phyloP scores from a whole-genome alignment of 345 rosid species.

The Gossypioides kirkii region DNA sequence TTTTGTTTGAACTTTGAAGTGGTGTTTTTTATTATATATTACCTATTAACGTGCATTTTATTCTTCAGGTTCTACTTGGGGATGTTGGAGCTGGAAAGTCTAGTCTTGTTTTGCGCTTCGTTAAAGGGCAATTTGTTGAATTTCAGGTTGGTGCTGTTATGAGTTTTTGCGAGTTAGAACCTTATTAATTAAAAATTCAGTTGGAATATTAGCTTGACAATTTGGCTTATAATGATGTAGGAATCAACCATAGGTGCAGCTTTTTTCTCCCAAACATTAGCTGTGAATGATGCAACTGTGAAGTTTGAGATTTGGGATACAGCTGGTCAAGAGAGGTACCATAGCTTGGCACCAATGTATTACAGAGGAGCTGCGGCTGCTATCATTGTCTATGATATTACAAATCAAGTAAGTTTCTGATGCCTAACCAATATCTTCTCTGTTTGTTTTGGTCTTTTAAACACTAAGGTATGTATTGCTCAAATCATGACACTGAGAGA shows the following conservation, averaged over 20 bases:
- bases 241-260: constrained; percentile 99
- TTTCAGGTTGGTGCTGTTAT: constrained; percentile 49
- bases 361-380: constrained; percentile 98
- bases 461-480: neutral
- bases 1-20: neutral
- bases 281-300: constrained; percentile 84
- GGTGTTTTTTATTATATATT: neutral
- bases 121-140: constrained; percentile 86
- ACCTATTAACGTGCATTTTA: constrained; percentile 19
- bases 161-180: neutral
- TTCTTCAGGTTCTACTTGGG: constrained; percentile 78
- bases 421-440: neutral
- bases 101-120: constrained; percentile 85
- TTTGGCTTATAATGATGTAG: constrained; percentile 29
- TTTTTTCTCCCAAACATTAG: constrained; percentile 88
- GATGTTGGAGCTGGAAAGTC: constrained; percentile 98
- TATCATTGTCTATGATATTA: constrained; percentile 79
- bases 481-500: neutral
- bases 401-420: constrained; percentile 55
- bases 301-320: constrained; percentile 99
- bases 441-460: constrained; percentile 4
- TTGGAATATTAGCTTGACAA: constrained; percentile 16
- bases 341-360: constrained; percentile 98
- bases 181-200: neutral
- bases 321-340: constrained; percentile 97